Evolutionary conservation across 176 grass and related monocot species (phyloP).

Genomic region (Secale cereale): DNA sequence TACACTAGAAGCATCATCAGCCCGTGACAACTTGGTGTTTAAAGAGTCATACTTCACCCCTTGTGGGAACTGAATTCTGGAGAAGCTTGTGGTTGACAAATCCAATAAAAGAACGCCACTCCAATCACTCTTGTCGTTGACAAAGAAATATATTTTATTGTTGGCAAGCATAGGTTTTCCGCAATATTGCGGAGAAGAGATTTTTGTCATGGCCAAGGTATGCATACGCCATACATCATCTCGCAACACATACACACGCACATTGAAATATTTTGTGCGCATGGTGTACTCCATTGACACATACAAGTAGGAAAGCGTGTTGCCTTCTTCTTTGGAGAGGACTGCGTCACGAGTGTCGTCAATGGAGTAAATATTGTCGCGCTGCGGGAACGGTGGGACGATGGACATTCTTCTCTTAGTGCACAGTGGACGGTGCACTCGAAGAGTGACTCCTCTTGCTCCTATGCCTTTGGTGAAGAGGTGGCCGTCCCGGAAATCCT

Average conservation of each 20-base stretch:
- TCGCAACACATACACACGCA: not conserved
- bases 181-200: too few species aligned
- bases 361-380: too few species aligned
- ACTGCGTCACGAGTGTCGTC: too few species aligned
- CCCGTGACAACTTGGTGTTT: not conserved
- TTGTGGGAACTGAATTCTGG: not conserved
- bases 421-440: not conserved
- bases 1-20: not conserved
- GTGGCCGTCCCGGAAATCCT: not conserved
- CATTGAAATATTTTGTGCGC: too few species aligned
- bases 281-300: not conserved
- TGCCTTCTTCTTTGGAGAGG: not conserved
- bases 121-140: not conserved
- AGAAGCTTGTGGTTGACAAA: not conserved
- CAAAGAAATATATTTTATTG: not conserved
- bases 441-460: not conserved
- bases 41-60: not conserved
- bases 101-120: not conserved
- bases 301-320: not conserved
- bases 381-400: not conserved
- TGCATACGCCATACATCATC: not conserved
- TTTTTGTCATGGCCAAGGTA: not conserved
- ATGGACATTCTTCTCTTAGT: not conserved
- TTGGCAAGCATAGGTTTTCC: not conserved
- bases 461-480: not conserved